Base-by-base conservation (phyloP, 1,284 basidiomycete species). In the Austroboletus olivaceoglutinosus region DNA sequence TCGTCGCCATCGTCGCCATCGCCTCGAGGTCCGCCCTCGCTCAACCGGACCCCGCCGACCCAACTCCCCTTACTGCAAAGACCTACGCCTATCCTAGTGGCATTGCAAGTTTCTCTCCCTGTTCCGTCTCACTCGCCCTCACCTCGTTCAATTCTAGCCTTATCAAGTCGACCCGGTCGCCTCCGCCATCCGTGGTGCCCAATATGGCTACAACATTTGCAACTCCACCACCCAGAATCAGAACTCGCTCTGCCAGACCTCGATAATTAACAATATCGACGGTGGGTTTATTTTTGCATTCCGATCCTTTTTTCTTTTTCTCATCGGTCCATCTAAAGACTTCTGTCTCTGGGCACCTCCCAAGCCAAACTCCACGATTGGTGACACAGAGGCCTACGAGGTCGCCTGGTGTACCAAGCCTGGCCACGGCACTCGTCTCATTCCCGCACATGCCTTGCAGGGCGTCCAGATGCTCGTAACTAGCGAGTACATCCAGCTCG, bases 351-450 rank as follows among this genome's bases (percentile, higher is more conserved):
- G 65, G 65, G 72, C 65, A 2, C 69, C 74, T 21, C 69, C 69
- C 0, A 45, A 55, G 19, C 64, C 56, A 3, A 69, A 70, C 54
- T 61, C 69, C n/a, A 63, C 69, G 10, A 72, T 81, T 22, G 77
- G 78, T 37, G 73, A 85, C 54, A 76, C 76, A 5, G 85, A 88
- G 61, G 77, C 73, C 0, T 66, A 73, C 50, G 81, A 77, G 59
- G 78, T 88, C 11, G 80, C 83, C 0, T 88, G 78, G 77, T 88
- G 85, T 61, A 77, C 78, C 19, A 77, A 76, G 56, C 62, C 74
- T 13, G 76, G 76, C 2, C 73, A 73, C 31, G 84, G 84, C 3
- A 72, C 80, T 1, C 81, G 83, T 48, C 61, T 84, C 46, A 80
- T 86, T 37, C 82, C 83, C 2, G 58, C 58, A 4, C 80, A 75